Evolutionary conservation across 352 stramenopile species (phyloP), one percentile per base, ranked within the genome.

Genomic region (Phytophthora meadii): DNA sequence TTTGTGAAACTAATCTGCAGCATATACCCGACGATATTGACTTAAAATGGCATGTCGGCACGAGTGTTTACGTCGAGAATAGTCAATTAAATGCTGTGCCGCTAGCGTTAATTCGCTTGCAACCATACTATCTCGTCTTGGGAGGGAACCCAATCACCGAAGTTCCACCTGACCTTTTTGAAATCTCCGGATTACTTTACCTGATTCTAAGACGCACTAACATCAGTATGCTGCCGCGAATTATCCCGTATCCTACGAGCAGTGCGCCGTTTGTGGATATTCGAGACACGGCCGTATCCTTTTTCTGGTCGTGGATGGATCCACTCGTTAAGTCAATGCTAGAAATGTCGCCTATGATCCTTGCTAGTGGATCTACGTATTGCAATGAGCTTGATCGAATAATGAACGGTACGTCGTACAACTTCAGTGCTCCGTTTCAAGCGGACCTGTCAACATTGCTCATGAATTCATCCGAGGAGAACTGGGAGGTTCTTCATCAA

Each of bases 11-110:
- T 15, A 84, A 82, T 17, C 51, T 89, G 2, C 51, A 50, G 4
- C 5, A 55, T 5, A 39, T 87, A 6, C 78, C 81, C 0, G 24
- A 68, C 1, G 54, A 86, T 37, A 48, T 89, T 2, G 55, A 83
- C 46, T 7, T 52, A 7, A 62, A 57, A 14, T 89, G 78, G 78
- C 42, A 63, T 25, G 1, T 40, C 5, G 37, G 40, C 1, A 48
- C 32, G 0, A 54, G 15, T 45, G 27, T 75, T 40, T 59, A 58
- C 22, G 5, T 71, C 2, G 61, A 75, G 41, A 67, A 67, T 25
- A 68, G 49, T 19, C 5, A 48, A 7, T 41, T 75, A 5, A 54
- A 30, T 4, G 15, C 25, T 17, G 41, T 75, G 8, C 62, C 54
- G 11, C 6, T 24, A 25, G 36, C 45, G 2, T 17, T 75, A 3